phyloP scores from a whole-genome alignment of 768 basidiomycete genomes.

The Boletus rubroflammeus region DNA sequence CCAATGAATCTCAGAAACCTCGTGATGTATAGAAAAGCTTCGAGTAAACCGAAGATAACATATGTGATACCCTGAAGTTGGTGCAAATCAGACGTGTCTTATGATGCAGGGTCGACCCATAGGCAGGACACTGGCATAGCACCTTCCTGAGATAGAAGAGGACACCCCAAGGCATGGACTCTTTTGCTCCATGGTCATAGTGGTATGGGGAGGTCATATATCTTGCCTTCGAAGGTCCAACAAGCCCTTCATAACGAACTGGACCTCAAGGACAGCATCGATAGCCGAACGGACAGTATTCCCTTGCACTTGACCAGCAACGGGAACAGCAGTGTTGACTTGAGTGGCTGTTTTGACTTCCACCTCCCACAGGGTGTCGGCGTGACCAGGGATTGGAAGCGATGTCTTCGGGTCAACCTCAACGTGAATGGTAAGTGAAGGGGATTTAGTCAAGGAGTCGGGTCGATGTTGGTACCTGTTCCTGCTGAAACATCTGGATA shows the following conservation, averaged over 20 bases:
- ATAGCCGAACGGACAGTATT: slow-evolving; percentile 68
- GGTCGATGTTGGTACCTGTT: slow-evolving; percentile 49
- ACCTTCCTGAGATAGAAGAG: background rate
- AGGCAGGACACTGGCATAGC: background rate
- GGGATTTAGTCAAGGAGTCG: background rate
- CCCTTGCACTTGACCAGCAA: slow-evolving; percentile 44
- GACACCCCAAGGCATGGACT: background rate
- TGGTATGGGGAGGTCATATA: slow-evolving; percentile 34
- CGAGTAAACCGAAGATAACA: background rate
- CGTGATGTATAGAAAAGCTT: background rate
- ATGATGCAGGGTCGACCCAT: background rate
- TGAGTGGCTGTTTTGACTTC: slow-evolving; percentile 83
- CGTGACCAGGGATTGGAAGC: slow-evolving; percentile 71
- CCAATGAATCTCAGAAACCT: background rate
- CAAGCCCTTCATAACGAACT: slow-evolving; percentile 79
- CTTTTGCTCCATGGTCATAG: background rate
- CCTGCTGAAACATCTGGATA: slow-evolving; percentile 84
- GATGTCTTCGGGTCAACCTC: slow-evolving; percentile 75
- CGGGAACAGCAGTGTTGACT: slow-evolving; percentile 56
- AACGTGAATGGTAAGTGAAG: slow-evolving; percentile 7
- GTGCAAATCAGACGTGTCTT: background rate
- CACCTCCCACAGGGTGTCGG: slow-evolving; percentile 83
- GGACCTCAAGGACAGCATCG: slow-evolving; percentile 76
- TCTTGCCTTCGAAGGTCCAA: slow-evolving; percentile 76
- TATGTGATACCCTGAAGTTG: background rate